These are phyloP conservation scores for Trichoderma koningii DNA, from an alignment of 2,329 filamentous ascomycete genomes.

Conservation along the genomic window DNA sequence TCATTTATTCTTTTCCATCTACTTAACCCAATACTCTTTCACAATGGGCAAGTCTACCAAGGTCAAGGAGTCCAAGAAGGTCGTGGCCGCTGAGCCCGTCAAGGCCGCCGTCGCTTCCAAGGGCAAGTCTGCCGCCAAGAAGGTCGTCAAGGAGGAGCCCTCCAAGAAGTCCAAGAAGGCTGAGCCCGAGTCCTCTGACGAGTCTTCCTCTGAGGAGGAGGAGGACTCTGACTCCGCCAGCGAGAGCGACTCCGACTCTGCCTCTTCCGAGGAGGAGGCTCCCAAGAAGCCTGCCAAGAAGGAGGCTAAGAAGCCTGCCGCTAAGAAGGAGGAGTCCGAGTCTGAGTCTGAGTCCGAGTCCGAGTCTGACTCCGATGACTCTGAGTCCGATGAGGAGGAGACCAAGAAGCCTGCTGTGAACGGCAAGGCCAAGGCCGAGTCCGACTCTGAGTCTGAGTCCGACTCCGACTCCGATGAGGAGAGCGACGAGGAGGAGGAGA, in stretches of 20 bases:
- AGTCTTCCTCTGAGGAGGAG: slow-evolving; percentile 41
- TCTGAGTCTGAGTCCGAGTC: slow-evolving; percentile 37
- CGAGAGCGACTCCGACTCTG: slow-evolving; percentile 32
- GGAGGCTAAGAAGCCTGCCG: slow-evolving; percentile 41
- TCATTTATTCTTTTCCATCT: not conserved
- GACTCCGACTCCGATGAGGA: slow-evolving; percentile 41
- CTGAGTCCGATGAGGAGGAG: slow-evolving; percentile 32
- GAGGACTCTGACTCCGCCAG: slow-evolving; percentile 43
- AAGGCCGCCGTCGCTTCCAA: slow-evolving; percentile 70
- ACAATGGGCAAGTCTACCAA: slow-evolving; percentile 69
- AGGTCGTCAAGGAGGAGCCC: slow-evolving; percentile 48
- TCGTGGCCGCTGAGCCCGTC: slow-evolving; percentile 56
- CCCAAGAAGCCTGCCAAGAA: slow-evolving; percentile 34
- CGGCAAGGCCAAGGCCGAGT: slow-evolving; percentile 37
- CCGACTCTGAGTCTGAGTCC: slow-evolving; percentile 39
- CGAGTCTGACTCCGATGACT: slow-evolving; percentile 40
- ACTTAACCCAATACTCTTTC: slow-evolving; percentile 32
- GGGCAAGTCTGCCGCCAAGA: slow-evolving; percentile 54
- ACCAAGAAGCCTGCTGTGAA: slow-evolving; percentile 40
- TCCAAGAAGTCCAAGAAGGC: slow-evolving; percentile 51
- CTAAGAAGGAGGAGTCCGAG: slow-evolving; percentile 31
- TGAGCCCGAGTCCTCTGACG: slow-evolving; percentile 45
- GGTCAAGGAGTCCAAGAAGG: slow-evolving; percentile 56
- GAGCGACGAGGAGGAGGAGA: slow-evolving; percentile 41
- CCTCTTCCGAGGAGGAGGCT: slow-evolving; percentile 32